phyloP scores from a whole-genome alignment of 2,329 filamentous ascomycete genomes.

The Penicillium sumatraense region DNA sequence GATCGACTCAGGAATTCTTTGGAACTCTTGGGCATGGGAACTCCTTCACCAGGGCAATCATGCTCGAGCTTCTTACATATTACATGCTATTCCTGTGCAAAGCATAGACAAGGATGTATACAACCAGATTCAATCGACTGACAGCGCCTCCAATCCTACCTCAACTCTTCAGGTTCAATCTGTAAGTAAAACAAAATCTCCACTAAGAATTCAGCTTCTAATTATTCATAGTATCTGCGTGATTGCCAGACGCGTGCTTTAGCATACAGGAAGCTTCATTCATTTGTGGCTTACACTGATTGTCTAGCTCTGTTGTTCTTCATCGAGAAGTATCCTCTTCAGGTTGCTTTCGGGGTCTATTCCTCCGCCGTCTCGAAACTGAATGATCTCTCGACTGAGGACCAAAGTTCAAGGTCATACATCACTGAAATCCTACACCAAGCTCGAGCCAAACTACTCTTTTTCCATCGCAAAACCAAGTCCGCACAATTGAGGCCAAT shows the following conservation, averaged over 20 bases:
- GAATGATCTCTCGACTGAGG: conserved; percentile 47
- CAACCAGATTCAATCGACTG: conserved; percentile 18
- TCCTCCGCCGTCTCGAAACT: conserved; percentile 49
- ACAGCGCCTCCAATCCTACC: conserved; percentile 32
- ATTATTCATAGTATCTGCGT: conserved; percentile 60
- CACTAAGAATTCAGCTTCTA: conserved; percentile 39
- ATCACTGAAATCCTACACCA: conserved; percentile 69
- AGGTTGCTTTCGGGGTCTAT: conserved; percentile 45
- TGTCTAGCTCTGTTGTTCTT: conserved; percentile 71
- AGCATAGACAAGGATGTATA: conserved; percentile 37
- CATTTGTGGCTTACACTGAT: conserved; percentile 63
- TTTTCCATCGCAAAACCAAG: conserved; percentile 64
- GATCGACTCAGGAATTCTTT: conserved; percentile 53
- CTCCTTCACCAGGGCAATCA: conserved; percentile 56
- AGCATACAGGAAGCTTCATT: conserved; percentile 52
- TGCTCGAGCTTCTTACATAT: conserved; percentile 39
- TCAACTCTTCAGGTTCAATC: conserved; percentile 43
- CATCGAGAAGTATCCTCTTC: conserved; percentile 51
- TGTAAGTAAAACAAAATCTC: conserved; percentile 36
- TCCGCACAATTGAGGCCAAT: conserved; percentile 67
- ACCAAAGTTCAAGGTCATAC: conserved; percentile 34
- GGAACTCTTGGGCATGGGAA: conserved; percentile 70
- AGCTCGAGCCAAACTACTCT: conserved; percentile 67
- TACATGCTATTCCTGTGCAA: conserved; percentile 46
- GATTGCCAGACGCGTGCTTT: conserved; percentile 62